Evolutionary conservation across 768 basidiomycete species (phyloP).

Genomic region (Tricholoma terreum): DNA sequence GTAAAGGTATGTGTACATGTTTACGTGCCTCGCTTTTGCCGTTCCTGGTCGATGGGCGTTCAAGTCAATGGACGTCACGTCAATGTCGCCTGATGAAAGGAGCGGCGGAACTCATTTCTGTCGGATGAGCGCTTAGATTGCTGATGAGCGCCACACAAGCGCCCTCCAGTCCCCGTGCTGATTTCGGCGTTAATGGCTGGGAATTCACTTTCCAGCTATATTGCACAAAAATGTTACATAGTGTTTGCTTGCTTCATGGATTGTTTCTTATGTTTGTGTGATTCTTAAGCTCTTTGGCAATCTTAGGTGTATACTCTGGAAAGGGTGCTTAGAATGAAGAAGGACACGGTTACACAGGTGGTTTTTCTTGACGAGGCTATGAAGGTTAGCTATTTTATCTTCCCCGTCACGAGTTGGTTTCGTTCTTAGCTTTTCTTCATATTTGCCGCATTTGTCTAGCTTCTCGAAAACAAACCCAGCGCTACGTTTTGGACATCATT

Average conservation of each 20-base stretch:
- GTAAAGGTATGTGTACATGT: constrained; percentile 56
- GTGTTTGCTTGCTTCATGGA: neutral
- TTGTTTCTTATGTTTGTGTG: neutral
- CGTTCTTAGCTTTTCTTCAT: neutral
- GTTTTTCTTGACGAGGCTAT: constrained; percentile 92
- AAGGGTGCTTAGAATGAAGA: constrained; percentile 88
- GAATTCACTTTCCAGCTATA: neutral
- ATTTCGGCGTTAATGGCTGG: neutral
- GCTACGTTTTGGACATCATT: constrained; percentile 88
- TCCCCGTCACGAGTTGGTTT: neutral
- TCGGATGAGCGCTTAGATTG: constrained; percentile 1
- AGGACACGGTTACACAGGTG: constrained; percentile 70
- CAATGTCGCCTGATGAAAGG: neutral
- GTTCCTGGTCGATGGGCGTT: neutral
- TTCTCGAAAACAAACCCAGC: constrained; percentile 88
- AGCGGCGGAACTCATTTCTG: neutral
- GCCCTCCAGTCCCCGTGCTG: constrained; percentile 12
- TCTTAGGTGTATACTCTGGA: constrained; percentile 89
- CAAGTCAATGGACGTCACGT: constrained; percentile 2
- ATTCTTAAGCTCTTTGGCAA: neutral
- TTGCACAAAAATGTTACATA: too few relatives aligned
- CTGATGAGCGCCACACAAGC: constrained; percentile 11
- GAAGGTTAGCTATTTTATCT: constrained; percentile 53
- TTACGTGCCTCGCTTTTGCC: neutral
- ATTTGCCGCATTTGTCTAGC: constrained; percentile 35